Conservation (phyloP, 129 eudicot genomes). For the Apium graveolens region DNA sequence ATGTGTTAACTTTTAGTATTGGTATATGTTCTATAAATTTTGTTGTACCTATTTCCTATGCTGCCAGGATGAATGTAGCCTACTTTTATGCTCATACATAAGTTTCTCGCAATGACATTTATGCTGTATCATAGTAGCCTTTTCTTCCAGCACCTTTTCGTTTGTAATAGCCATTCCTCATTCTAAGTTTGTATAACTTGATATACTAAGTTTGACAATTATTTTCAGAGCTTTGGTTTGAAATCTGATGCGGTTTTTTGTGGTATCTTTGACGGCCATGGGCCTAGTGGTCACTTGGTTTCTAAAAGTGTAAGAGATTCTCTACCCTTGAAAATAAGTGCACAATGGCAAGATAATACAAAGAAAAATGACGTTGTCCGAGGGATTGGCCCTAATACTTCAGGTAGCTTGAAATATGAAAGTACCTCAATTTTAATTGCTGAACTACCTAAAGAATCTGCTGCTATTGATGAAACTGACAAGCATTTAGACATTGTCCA, state of each 20-base stretch:
- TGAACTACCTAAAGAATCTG: constrained; percentile 30
- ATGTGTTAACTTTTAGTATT: no score
- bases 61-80: no score
- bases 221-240: constrained; percentile 73
- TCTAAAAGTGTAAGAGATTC: constrained; percentile 80
- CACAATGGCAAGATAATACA: constrained; percentile 69
- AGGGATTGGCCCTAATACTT: constrained; percentile 40
- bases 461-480: constrained; percentile 36
- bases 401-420: constrained; percentile 42
- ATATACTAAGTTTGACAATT: neutral
- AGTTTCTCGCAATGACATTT: neutral
- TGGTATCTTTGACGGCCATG: constrained; percentile 90
- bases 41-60: no score
- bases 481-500: constrained; percentile 58
- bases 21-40: no score
- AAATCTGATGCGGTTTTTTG: constrained; percentile 80
- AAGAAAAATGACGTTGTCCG: constrained; percentile 52
- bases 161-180: neutral
- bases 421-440: constrained; percentile 31
- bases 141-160: neutral
- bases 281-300: constrained; percentile 87
- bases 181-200: neutral
- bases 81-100: neutral
- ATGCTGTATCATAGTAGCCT: neutral
- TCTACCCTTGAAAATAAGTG: constrained; percentile 66